Base-by-base conservation (phyloP, 352 stramenopile genomes). In the Pythium sp. region DNA sequence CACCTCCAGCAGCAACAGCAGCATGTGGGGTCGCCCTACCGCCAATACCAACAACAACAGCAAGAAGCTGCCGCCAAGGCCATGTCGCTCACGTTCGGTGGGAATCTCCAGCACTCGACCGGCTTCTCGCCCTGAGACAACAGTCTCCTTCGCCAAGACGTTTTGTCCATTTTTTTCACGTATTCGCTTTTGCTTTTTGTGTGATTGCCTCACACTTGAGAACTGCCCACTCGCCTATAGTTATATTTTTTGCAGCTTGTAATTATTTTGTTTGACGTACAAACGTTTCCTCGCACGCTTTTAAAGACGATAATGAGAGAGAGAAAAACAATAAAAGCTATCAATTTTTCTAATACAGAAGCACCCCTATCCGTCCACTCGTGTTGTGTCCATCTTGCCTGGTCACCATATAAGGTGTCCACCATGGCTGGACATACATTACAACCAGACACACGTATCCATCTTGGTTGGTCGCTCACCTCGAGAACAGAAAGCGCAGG, bases 401-500 rank as follows among this genome's bases (percentile, higher is more conserved):
- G 41, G 54, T 15, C 54, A 58, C 14, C 34, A 38, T 26, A n/a
- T 34, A 30, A n/a, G 11, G 51, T 30, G 55, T 60, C 55, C 32
- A 47, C 6, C 32, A n/a, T 12, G 26, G 5, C 6, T 53, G 41
- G 5, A 20, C 38, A 20, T 46, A 46, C 38, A 46, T 46, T 20
- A 5, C 38, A 46, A 46, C 14, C 38, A 46, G 38, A 46, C 12
- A 20, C 38, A 46, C 18, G 38, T 20, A 12, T 18, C 38, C 38
- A 46, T 46, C 12, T 46, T 46, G 15, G 38, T 20, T 15, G 38
- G 11, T 46, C 14, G 38, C 14, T 83, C 54, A 88, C 30, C 63
- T 59, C 8, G 81, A 83, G 65, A 98, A 98, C 12, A 98, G 77
- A 64, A 98, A 98, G 7, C 91, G 81, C 47, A 98, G 65, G 58